These are phyloP conservation scores for Pseudocercospora pini-densiflorae DNA, from an alignment of 2,329 filamentous ascomycete species.

Conservation along the genomic window DNA sequence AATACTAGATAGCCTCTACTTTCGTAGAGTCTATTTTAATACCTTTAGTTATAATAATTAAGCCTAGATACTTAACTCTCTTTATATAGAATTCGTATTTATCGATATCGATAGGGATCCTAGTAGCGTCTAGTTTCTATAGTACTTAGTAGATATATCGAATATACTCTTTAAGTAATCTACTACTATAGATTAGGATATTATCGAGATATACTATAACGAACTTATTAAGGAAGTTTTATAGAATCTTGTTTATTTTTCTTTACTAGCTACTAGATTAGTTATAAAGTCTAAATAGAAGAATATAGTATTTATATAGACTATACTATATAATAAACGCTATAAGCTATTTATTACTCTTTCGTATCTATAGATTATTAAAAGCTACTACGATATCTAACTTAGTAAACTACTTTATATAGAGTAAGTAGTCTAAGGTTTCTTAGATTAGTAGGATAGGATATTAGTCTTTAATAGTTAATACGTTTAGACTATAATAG, in stretches of 20 bases:
- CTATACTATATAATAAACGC: not conserved
- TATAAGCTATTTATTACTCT: not conserved
- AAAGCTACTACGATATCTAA: not conserved
- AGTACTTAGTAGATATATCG: constrained; percentile 8
- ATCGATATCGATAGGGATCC: constrained; percentile 20
- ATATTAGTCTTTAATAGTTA: constrained; percentile 38
- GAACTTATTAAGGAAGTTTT: constrained; percentile 30
- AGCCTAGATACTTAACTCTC: constrained; percentile 32
- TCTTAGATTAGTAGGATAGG: not conserved
- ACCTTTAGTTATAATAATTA: not conserved
- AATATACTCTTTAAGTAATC: not conserved
- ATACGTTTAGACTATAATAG: constrained; percentile 38
- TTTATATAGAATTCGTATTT: constrained; percentile 39
- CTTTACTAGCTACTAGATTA: constrained; percentile 11
- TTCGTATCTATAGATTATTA: not conserved
- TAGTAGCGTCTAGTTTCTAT: not conserved
- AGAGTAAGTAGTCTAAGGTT: not conserved
- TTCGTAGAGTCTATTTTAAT: not conserved
- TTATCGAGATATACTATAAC: constrained; percentile 32
- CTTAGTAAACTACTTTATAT: not conserved
- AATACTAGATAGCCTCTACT: not conserved
- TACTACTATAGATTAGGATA: constrained; percentile 31
- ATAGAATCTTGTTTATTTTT: constrained; percentile 32
- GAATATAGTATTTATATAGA: not conserved
- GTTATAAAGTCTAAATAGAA: not conserved